phyloP scores from a whole-genome alignment of 495 filamentous ascomycete species.

The Filosporella fistucella region DNA sequence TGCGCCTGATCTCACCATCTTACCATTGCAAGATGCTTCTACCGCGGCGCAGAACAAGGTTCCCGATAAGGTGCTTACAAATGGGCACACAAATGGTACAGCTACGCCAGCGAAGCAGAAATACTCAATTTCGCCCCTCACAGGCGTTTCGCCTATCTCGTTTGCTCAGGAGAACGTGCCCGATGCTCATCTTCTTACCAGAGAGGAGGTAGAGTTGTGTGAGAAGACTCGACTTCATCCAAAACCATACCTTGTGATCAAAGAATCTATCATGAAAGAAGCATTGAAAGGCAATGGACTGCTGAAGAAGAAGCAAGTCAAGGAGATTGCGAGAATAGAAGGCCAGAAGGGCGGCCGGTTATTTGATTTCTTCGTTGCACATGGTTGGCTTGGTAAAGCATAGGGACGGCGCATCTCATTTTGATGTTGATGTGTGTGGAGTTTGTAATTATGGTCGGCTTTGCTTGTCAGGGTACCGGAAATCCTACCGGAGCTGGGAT shows the following conservation, averaged over 20 bases:
- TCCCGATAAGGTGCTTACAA: constrained; percentile 29
- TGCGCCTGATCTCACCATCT: constrained; percentile 68
- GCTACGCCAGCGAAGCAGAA: constrained; percentile 33
- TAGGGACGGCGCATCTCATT: no score
- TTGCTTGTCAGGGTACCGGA: no score
- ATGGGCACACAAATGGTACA: constrained; percentile 36
- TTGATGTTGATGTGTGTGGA: no score
- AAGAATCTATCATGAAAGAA: constrained; percentile 82
- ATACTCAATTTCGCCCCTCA: constrained; percentile 39
- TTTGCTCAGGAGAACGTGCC: constrained; percentile 67
- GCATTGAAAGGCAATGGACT: constrained; percentile 81
- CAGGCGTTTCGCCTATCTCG: constrained; percentile 58
- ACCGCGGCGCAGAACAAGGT: constrained; percentile 1
- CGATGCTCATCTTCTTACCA: constrained; percentile 81
- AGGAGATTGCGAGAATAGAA: constrained; percentile 45
- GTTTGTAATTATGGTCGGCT: no score
- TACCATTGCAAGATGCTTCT: constrained; percentile 35
- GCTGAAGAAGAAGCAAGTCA: constrained; percentile 67
- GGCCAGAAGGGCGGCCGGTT: constrained; percentile 57
- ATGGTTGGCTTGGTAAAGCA: constrained; percentile 84
- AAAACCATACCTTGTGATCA: constrained; percentile 92
- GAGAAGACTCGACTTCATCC: constrained; percentile 75
- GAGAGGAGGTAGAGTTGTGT: constrained; percentile 83
- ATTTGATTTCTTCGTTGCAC: constrained; percentile 91
- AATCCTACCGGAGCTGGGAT: no score